A percentile compares a stretch with the other conserved stretches of the same genome.
Evolutionary conservation across 148 eudicot species (phyloP).

Genomic region (Chenopodium suecicum): DNA sequence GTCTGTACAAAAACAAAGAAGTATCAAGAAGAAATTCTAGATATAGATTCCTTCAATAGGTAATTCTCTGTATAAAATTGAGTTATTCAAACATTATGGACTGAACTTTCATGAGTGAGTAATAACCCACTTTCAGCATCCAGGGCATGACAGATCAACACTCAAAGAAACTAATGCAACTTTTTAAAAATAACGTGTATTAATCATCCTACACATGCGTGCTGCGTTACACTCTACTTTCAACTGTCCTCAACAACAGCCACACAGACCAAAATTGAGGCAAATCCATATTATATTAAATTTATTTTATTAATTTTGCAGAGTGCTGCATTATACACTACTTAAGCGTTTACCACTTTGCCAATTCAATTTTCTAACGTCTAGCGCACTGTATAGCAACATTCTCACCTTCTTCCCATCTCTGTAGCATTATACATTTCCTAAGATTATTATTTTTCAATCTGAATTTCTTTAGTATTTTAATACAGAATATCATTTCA

Average conservation of each 20-base stretch:
- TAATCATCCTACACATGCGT: background rate
- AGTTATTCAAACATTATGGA: background rate
- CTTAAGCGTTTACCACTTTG: background rate
- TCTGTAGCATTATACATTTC: background rate
- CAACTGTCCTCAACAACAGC: background rate
- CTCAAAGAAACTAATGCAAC: background rate
- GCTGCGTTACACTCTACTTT: background rate
- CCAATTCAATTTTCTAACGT: background rate
- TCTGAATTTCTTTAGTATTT: no score
- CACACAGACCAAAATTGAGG: background rate
- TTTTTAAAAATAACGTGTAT: background rate
- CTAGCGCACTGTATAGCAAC: background rate
- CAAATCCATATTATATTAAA: background rate
- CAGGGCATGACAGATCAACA: background rate
- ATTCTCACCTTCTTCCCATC: background rate
- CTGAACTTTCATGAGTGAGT: background rate
- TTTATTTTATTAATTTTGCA: background rate
- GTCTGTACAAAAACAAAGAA: constrained; percentile 47
- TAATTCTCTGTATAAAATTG: background rate
- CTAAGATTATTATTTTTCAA: background rate
- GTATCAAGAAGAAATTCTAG: constrained; percentile 9
- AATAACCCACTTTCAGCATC: background rate
- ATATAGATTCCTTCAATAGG: background rate
- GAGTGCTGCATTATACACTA: background rate
- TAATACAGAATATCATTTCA: no score